Evolutionary conservation across 345 rosid species (phyloP).

Genomic region (Eucalyptus caleyi): DNA sequence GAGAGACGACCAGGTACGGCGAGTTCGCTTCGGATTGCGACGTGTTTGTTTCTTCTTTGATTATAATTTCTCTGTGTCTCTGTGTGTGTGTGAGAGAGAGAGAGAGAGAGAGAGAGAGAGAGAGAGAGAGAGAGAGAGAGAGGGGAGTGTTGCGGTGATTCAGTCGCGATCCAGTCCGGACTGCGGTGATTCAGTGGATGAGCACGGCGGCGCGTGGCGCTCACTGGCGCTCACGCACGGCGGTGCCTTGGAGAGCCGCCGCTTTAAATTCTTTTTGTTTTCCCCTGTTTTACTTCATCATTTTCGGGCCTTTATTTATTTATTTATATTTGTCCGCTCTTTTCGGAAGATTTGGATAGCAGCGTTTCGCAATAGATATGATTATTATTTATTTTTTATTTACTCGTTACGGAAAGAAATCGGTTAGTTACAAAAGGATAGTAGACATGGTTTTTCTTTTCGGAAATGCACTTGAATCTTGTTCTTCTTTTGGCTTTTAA

Average conservation of each 20-base stretch:
- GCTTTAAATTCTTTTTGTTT: not conserved
- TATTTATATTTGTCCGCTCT: too few species aligned
- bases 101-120: not conserved
- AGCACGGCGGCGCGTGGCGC: not conserved
- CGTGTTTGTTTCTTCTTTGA: not conserved
- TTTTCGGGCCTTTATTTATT: not conserved
- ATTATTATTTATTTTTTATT: fast-evolving
- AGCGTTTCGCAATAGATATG: not conserved
- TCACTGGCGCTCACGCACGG: not conserved
- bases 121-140: not conserved
- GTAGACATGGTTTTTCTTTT: not conserved
- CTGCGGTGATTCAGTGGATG: not conserved
- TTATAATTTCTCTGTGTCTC: not conserved
- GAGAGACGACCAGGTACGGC: not conserved
- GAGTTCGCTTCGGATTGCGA: not conserved
- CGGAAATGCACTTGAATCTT: not conserved
- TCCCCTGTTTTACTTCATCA: not conserved
- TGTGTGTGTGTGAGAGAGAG: too few species aligned
- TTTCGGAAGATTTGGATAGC: not conserved
- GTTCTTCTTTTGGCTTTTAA: not conserved
- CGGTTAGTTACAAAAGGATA: not conserved
- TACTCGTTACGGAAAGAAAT: not conserved
- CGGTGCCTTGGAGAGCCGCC: not conserved
- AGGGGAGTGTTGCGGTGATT: not conserved
- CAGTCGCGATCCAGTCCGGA: not conserved